Evolutionary conservation across 2,329 filamentous ascomycete genomes (phyloP), one percentile per base, ranked within the genome.

Genomic region (Penicillium sp.): DNA sequence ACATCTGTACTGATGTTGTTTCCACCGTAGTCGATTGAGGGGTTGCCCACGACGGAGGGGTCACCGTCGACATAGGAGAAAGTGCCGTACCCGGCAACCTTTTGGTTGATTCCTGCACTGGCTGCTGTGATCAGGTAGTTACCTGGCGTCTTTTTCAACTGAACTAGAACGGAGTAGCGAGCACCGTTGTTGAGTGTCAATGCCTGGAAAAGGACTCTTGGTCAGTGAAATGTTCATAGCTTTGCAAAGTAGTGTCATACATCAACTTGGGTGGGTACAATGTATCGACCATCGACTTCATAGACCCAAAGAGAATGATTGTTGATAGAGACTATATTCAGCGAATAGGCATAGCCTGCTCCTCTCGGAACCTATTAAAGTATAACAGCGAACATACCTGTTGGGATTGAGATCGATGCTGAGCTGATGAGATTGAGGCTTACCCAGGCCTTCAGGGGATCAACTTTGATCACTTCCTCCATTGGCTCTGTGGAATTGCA

Each of bases 271-370:
- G n/a, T 33, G 3, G 55, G 55, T 12, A 49, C 25, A 4, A 58
- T 58, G 6, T 58, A 39, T 43, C 13, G 44, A 10, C 55, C 55
- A 39, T 58, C 55, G 17, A 58, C 39, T 23, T 55, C 50, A 13
- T 55, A 55, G n/a, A 58, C 31, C 55, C 55, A 58, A 8, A 55
- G 42, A 3, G 49, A 31, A 49, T 58, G 55, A 9, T 49, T 54
- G 21, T 58, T 53, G 27, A 58, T 49, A n/a, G 53, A 56, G 10
- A 56, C 53, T 55, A 7, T n/a, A 6, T 12, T n/a, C 1, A 23
- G 23, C 6, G 31, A 33, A 33, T 7, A 33, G 8, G 10, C 7
- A 15, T 12, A 25, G 19, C 27, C 17, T 10, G 6, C n/a, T 33
- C 7, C 12, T 2, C 27, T 19, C 15, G 29, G 7, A 43, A 19